Base-by-base conservation (phyloP, 179 eudicot species). In the Spinacia oleracea region DNA sequence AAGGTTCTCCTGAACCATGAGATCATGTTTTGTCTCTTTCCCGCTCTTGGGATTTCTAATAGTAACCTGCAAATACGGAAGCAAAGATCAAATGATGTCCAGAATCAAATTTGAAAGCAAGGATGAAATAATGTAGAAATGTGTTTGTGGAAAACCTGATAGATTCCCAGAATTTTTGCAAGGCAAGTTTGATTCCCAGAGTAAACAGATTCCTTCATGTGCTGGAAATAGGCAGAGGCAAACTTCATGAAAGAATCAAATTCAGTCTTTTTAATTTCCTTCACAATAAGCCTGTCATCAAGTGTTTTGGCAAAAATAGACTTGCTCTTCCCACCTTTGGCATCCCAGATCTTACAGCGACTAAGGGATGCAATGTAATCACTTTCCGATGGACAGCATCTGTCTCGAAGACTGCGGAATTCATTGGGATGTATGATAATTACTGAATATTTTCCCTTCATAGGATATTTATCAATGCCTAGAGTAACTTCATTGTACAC, bases 321-420 rank as follows among this genome's bases (percentile, higher is more conserved):
- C 84, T 92, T 90, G 84, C 98, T 96, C 87, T 93, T 93, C 46
- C 99, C 99, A 80, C 99, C 99, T 85, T 96, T 91, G 46, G 99
- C 97, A 77, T 96, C 96, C 99, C 99, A 96, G 70, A 81, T 83
- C 85, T 80, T 92, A 83, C 99, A 93, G 27, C 98, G 96, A 85
- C 98, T 90, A 35, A 96, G 86, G 55, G 99, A 96, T 78, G 98
- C 89, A 62, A 96, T 93, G 79, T 89, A 96, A 84, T 92, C 94
- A 60, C 89, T 80, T 80, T 96, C 99, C 1, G 98, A 93, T 18
- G 93, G 91, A 75, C 96, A 93, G 79, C 94, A 96, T 43, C 81
- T 84, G 66, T 79, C 78, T 46, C 97, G 89, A 76, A 96, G 88
- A 70, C 80, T 85, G 63, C 85, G 90, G 72, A 96, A 96, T 77